Evolutionary conservation across 345 rosid species (phyloP), one percentile per base, ranked within the genome.

Genomic region (Citrus glauca): DNA sequence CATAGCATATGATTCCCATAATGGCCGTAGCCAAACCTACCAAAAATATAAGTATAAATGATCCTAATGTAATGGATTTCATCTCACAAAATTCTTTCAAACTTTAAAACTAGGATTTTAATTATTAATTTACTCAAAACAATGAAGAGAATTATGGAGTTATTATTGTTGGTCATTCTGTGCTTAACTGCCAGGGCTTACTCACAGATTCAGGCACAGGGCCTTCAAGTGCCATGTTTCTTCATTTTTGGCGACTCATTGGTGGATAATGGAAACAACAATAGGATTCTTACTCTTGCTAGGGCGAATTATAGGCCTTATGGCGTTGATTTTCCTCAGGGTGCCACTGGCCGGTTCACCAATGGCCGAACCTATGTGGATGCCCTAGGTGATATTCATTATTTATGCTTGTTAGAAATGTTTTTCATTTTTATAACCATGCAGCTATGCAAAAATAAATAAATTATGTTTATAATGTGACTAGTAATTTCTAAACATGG

Each of bases 261-360:
- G 77, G 98, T 93, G 3, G 98, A 95, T 72, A 95, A 93, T 83
- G 98, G 98, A 66, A 95, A 93, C 82, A 95, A 95, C 71, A 93
- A 95, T 76, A 82, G 90, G 71, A 78, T 95, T 78, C 61, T 85
- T 2, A 88, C 97, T 1, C 90, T 91, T 60, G 91, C 98, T 57
- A 85, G 95, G 80, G 97, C 98, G 68, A 85, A 95, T 82, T 95
- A 91, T 53, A 71, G 94, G 82, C 98, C 98, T 75, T 93, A 95
- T 28, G 98, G 98, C 61, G 87, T 95, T 24, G 98, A 95, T 82
- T 95, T 93, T 70, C 93, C 93, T 6, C 86, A 78, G 45, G 93
- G 98, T 68, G 67, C 94, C 19, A 90, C 94, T 0, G 98, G 98
- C 30, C 82, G 97, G 50, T 95, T 95, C 90, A 90, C 89, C 79